phyloP scores from a whole-genome alignment of 768 basidiomycete species.

The Albatrellus ellisii region DNA sequence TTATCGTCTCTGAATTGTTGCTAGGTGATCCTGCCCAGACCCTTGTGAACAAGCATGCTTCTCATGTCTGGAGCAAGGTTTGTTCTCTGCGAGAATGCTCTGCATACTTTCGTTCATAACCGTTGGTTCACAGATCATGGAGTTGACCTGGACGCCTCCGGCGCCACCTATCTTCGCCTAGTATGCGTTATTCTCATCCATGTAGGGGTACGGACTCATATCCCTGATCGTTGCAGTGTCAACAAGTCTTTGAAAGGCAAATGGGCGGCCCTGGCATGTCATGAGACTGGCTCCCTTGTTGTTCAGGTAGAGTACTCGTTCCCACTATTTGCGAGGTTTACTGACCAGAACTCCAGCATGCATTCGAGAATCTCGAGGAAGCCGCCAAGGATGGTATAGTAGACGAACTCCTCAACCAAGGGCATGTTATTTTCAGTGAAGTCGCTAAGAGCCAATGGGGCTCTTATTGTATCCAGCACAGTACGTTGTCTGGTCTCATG shows the following conservation, averaged over 20 bases:
- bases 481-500: conserved; percentile 27
- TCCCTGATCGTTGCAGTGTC: conserved; percentile 33
- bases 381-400: conserved; percentile 77
- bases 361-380: conserved; percentile 77
- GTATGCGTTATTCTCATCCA: conserved; percentile 29
- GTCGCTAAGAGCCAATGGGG: conserved; percentile 86
- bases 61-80: conserved; percentile 89
- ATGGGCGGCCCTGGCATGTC: conserved; percentile 82
- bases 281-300: conserved; percentile 82
- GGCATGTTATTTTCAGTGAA: conserved; percentile 51
- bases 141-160: conserved; percentile 75
- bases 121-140: conserved; percentile 60
- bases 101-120: conserved; percentile 3
- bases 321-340: background rate
- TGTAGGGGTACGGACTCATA: background rate
- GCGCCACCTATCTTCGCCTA: conserved; percentile 82
- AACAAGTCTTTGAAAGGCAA: conserved; percentile 81
- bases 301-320: conserved; percentile 45
- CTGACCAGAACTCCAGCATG: conserved; percentile 36
- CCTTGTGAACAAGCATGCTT: conserved; percentile 81
- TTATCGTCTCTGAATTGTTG: conserved; percentile 77
- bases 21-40: conserved; percentile 78
- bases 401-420: conserved; percentile 70
- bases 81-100: background rate
- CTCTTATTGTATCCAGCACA: conserved; percentile 77